Base-by-base conservation (phyloP, 2,329 filamentous ascomycete species). In the Trichothecium sympodiale region DNA sequence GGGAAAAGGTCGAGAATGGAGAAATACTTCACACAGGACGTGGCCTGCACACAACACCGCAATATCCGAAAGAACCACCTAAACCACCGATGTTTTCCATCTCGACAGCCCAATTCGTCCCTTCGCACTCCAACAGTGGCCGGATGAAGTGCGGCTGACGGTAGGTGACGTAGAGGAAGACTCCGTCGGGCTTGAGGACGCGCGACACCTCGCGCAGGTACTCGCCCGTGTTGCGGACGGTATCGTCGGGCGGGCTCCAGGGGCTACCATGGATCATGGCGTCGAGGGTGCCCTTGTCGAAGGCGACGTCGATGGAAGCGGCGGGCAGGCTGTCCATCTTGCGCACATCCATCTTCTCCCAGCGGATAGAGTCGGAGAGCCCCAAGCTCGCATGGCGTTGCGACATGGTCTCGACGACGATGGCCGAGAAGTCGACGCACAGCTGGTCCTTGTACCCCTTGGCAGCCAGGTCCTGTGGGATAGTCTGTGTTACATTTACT, bases 211-310 rank as follows among this genome's bases (percentile, higher is more conserved):
- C 67, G 16, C 57, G 51, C 6, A 73, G 51, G 43, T 74, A 75
- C 17, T 50, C 52, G 5, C 56, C 48, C 6, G 62, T 68, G 43
- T 71, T 71, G 1, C 64, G 52, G 26, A 54, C 43, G 1, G 71
- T 67, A 25, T 69, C 62, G 6, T 60, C 55, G 0, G 67, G 68
- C 2, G 69, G 70, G 40, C 54, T 62, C 68, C 68, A 74, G 0
- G 62, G 62, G 41, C 61, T 69, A 3, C 70, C 68, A 44, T 69
- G 57, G 23, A 74, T 67, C 63, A 74, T 71, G 31, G 64, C 67
- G 50, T 74, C 69, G 3, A 74, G 52, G 1, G 69, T 74, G 3
- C 62, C 61, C 47, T 75, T 75, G 43, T 74, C 69, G 42, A 79
- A 73, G 9, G 71, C 71, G 5, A 77, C 59, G 43, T 73, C 67